These are phyloP conservation scores for Trametes villosa DNA, from an alignment of 768 basidiomycete species.

Conservation along the genomic window DNA sequence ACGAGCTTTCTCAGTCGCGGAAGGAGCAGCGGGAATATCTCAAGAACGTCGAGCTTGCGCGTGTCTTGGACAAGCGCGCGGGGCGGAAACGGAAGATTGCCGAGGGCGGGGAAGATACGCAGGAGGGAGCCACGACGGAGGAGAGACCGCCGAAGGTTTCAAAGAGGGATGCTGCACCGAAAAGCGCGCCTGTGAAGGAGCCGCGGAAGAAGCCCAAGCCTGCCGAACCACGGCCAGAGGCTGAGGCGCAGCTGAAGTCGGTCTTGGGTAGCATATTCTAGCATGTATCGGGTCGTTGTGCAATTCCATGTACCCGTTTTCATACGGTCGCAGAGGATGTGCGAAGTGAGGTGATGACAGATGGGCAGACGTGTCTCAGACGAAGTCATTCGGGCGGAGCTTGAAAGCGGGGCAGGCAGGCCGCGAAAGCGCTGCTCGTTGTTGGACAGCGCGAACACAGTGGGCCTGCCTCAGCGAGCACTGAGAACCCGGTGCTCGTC, in stretches of 20 bases:
- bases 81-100: slow-evolving; percentile 48
- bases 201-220: slow-evolving; percentile 21
- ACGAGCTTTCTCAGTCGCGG: slow-evolving; percentile 86
- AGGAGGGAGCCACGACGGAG: slow-evolving; percentile 33
- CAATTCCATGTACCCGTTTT: too few species aligned
- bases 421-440: slow-evolving; percentile 24
- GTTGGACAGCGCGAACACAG: slow-evolving; percentile 68
- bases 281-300: slow-evolving; percentile 8
- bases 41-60: slow-evolving; percentile 90
- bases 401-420: slow-evolving; percentile 37
- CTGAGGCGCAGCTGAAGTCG: slow-evolving; percentile 40
- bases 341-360: slow-evolving; percentile 18
- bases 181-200: slow-evolving; percentile 25
- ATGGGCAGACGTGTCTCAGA: background rate
- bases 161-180: slow-evolving; percentile 1
- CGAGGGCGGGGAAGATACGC: slow-evolving; percentile 11
- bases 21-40: slow-evolving; percentile 93
- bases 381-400: slow-evolving; percentile 41
- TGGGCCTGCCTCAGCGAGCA: slow-evolving; percentile 44
- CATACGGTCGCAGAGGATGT: background rate
- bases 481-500: slow-evolving; percentile 40
- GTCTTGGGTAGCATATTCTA: slow-evolving; percentile 61
- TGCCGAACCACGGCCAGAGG: slow-evolving; percentile 15
- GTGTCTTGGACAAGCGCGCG: slow-evolving; percentile 81
- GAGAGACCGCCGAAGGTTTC: slow-evolving; percentile 40